phyloP scores from a whole-genome alignment of 176 grass and related monocot genomes.

The Phragmites australis region DNA sequence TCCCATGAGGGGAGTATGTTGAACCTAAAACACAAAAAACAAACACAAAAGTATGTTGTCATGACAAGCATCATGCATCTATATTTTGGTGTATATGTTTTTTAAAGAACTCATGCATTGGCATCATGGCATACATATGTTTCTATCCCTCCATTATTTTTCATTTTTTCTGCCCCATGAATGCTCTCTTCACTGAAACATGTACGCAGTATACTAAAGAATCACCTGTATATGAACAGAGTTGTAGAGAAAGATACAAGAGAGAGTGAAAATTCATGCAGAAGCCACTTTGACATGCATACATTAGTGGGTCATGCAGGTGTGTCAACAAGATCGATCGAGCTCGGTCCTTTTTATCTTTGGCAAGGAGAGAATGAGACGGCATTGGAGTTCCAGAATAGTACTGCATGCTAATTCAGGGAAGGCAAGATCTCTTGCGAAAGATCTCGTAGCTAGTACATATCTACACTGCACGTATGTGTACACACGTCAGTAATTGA shows the following conservation, averaged over 20 bases:
- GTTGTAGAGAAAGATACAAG: constrained; percentile 29
- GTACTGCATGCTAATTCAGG: constrained; percentile 2
- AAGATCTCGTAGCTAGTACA: constrained; percentile 25
- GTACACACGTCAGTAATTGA: constrained; percentile 11
- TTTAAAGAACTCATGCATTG: neutral
- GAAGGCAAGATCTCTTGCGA: constrained; percentile 19
- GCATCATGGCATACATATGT: neutral
- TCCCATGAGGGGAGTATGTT: neutral
- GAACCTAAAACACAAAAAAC: neutral
- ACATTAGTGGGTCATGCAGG: constrained; percentile 35
- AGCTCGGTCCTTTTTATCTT: constrained; percentile 34
- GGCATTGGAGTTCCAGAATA: constrained; percentile 22
- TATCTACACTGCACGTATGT: constrained; percentile 6
- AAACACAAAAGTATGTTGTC: neutral
- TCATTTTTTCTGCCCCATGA: neutral
- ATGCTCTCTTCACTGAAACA: neutral
- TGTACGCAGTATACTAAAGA: constrained; percentile 1
- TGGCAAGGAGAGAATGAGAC: neutral
- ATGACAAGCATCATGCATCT: neutral
- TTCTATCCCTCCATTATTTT: no score
- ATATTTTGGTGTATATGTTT: neutral
- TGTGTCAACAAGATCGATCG: constrained; percentile 30
- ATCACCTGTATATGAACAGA: constrained; percentile 11
- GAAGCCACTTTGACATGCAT: constrained; percentile 41
- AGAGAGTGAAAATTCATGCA: constrained; percentile 49